Evolutionary conservation across 768 basidiomycete genomes (phyloP).

Genomic region (Podaxis sp.): DNA sequence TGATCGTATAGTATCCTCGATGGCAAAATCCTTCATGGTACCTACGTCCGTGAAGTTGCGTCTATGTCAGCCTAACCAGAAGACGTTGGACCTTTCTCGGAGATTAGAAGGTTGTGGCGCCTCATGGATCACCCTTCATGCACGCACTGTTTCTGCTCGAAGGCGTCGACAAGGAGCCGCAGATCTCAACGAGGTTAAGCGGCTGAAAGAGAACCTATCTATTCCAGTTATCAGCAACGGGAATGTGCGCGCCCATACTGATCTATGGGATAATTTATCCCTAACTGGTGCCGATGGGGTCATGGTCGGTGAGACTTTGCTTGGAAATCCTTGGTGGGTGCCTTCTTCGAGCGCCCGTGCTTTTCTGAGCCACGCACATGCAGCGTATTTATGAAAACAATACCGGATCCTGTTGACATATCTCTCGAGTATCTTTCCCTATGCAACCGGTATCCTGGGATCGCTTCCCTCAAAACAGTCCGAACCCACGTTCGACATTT

Average conservation of each 20-base stretch:
- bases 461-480: slow-evolving; percentile 43
- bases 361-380: slow-evolving; percentile 1
- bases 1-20: slow-evolving; percentile 47
- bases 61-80: slow-evolving; percentile 47
- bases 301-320: slow-evolving; percentile 79
- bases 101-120: slow-evolving; percentile 62
- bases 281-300: slow-evolving; percentile 65
- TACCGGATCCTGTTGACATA: slow-evolving; percentile 60
- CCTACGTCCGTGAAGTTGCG: slow-evolving; percentile 65
- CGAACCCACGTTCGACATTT: slow-evolving; percentile 68
- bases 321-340: slow-evolving; percentile 68
- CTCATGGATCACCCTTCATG: slow-evolving; percentile 70
- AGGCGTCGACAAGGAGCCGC: slow-evolving; percentile 71
- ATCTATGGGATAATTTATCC: slow-evolving; percentile 49
- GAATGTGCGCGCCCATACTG: slow-evolving; percentile 60
- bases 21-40: slow-evolving; percentile 58
- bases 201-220: slow-evolving; percentile 43
- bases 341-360: background rate
- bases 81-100: slow-evolving; percentile 53
- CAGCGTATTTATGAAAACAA: slow-evolving; percentile 53
- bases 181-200: slow-evolving; percentile 55
- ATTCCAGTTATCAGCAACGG: slow-evolving; percentile 76
- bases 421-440: slow-evolving; percentile 66
- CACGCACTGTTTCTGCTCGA: slow-evolving; percentile 65
- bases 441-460: slow-evolving; percentile 48